Base-by-base conservation (phyloP, 2,329 filamentous ascomycete genomes). In the Fusarium chuoi region DNA sequence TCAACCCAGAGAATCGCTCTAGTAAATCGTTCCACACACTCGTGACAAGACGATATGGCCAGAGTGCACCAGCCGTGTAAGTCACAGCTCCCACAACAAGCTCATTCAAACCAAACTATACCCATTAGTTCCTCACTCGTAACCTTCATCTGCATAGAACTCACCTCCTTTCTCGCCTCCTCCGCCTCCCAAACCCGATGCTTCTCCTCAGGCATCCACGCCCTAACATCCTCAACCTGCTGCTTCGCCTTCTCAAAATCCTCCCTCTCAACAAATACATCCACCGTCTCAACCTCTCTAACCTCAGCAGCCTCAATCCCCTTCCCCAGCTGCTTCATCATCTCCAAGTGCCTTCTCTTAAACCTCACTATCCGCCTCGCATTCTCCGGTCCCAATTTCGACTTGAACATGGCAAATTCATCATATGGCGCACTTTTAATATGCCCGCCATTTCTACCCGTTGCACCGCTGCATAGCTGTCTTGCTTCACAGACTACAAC, bases 381-480 rank as follows among this genome's bases (percentile, higher is more conserved):
- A 22, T 79, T 74, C 30, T 83, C 81, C 0, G 74, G 74, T 0
- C 83, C 82, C 7, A 84, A 56, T 13, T 57, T 74, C 9, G 55
- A 56, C 38, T 80, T 80, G 9, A 85, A 76, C 7, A 65, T 67
- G 6, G 78, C 75, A 57, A 86, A 87, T 48, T 83, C 78, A 59
- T 84, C 82, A 65, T 87, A 83, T 6, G 86, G 84, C 7, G 80
- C 79, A 33, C 81, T 78, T 76, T 88, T 87, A 68, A 88, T 84
- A 75, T 87, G 87, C 0, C 86, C 87, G 26, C 87, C 87, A 68
- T 89, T 89, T 55, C 88, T 83, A 4, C 85, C 87, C 14, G 88
- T 89, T 7, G 87, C 88, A 22, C 88, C 87, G 15, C 84, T 85
- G 70, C 86, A 87, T 13, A 87, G 74, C 46, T 83, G 78, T 4